Percentiles rank a stretch among this genome's conserved stretches.
Evolutionary conservation across 2,329 filamentous ascomycete species (phyloP).

Genomic region (Ophiostoma triangulosporum): DNA sequence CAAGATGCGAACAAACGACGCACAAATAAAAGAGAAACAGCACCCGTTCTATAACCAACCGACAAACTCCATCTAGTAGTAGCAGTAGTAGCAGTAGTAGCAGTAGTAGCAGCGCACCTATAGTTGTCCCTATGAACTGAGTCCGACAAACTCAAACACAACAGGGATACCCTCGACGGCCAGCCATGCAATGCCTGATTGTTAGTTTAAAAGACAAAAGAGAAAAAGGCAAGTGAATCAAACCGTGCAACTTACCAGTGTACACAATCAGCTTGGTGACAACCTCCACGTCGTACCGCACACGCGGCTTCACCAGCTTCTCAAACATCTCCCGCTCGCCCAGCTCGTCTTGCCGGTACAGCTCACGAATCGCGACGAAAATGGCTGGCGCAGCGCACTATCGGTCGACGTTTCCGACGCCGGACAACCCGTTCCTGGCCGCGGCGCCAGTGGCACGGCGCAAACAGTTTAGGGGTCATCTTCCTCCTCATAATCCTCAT

Average conservation of each 20-base stretch:
- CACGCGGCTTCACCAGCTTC: slow-evolving; percentile 69
- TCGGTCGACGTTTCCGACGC: too few species aligned
- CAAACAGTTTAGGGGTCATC: too few species aligned
- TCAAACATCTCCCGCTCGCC: slow-evolving; percentile 74
- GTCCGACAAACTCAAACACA: slow-evolving; percentile 49
- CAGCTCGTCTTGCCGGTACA: slow-evolving; percentile 34
- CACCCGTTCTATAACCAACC: background rate
- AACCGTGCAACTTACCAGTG: slow-evolving; percentile 46
- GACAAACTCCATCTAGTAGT: background rate
- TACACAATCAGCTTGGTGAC: slow-evolving; percentile 95
- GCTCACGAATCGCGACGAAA: too few species aligned
- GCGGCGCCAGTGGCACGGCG: too few species aligned
- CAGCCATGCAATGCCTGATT: slow-evolving; percentile 65
- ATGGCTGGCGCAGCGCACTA: too few species aligned
- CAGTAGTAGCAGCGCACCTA: too few species aligned
- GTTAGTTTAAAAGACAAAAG: slow-evolving; percentile 1
- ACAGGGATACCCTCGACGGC: slow-evolving; percentile 64
- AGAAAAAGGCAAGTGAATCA: background rate
- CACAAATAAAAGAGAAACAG: background rate
- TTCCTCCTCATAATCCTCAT: too few species aligned
- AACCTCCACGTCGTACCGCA: slow-evolving; percentile 96
- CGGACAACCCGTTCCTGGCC: too few species aligned
- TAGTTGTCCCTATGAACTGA: slow-evolving; percentile 18
- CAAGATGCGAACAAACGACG: background rate
- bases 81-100: background rate